Evolutionary conservation across 2,329 filamentous ascomycete genomes (phyloP), one percentile per base, ranked within the genome.

Genomic region (Fusarium nematophilum): DNA sequence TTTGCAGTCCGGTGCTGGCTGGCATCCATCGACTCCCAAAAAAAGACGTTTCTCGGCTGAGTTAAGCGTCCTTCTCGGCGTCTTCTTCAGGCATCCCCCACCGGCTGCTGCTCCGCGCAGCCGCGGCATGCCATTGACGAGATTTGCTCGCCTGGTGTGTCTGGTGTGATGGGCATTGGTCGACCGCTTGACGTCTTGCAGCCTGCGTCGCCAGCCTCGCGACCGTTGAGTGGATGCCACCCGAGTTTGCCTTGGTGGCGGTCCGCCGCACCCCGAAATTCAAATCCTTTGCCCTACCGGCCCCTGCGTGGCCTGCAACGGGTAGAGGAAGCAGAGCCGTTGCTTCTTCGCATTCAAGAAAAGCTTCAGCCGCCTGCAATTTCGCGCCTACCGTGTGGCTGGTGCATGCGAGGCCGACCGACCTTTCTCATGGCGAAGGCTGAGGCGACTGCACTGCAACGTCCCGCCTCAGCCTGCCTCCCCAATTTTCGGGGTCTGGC

Each of bases 401-500:
- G 44, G 57, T 68, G 64, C 34, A 55, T 62, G 56, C 53, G 38
- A 54, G 53, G 48, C 51, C 49, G 51, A 53, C 61, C 48, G 47
- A 21, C 57, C 38, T 55, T 42, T 51, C 48, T 48, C 39, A 49
- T 59, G 48, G 39, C 25, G 38, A 53, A 55, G 27, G 46, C 48
- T 64, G 53, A 66, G 56, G 46, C 57, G 51, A 53, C 38, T 58
- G 57, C 34, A 45, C 67, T 64, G 65, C 64, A 68, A 67, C 64
- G 63, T 68, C 62, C 59, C 65, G 65, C 55, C 59, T 67, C 68
- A 67, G 66, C 64, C 62, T 65, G 31, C 57, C 61, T 62, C 57
- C 52, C 62, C 56, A 59, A 57, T 57, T 54, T 59, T 66, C 44
- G 53, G 52, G 62, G 38, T 59, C 44, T 48, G 57, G 48, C 49